Base-by-base conservation (phyloP, 768 basidiomycete species). In the Glaciozyma antarctica region DNA sequence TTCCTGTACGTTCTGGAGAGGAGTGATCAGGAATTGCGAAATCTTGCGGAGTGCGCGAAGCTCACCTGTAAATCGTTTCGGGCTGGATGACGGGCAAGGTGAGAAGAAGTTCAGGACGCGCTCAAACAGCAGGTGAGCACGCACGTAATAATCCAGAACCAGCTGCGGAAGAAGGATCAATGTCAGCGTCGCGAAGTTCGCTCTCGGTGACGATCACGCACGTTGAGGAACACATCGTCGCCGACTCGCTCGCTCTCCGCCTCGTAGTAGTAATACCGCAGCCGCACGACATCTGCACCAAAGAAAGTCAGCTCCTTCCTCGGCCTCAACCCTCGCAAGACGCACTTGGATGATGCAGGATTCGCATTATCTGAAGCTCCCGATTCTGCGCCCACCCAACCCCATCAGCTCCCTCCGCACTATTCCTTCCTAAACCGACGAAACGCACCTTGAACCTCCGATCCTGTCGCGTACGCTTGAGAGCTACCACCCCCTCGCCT, bases 391-490 rank as follows among this genome's bases (percentile, higher is more conserved):
- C 21, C 32, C 17, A 5, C 24, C n/a, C n/a, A n/a, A 10, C 3
- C 3, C n/a, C 19, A 28, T 15, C 32, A 34, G 30, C 51, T 13
- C 9, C 3, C 22, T 24, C 34, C 26, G 1, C 34, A 54, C 19
- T 24, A 34, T 16, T 7, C 41, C 44, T 30, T 19, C 15, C 38
- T 2, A 5, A n/a, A 21, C 3, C 3, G 41, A 43, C 7, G 26
- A 16, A 15, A 21, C 44, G 57, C 67, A 93, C 94, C 89, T 97
- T 99, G 87, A 98, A 99, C 72, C 93, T 85, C 82, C 95, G 94
- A 81, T 99, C 95, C 82, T 99, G 95, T 68, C 95, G 79, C 52
- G 98, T 94, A 81, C 95, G 95, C 89, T 99, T 99, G 83, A 99
- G 94, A 56, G 95, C 95, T 75, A 98, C 93, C 71, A 95, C 90